phyloP scores from a whole-genome alignment of 179 eudicot species.

The Sideroxylon spinosum region DNA sequence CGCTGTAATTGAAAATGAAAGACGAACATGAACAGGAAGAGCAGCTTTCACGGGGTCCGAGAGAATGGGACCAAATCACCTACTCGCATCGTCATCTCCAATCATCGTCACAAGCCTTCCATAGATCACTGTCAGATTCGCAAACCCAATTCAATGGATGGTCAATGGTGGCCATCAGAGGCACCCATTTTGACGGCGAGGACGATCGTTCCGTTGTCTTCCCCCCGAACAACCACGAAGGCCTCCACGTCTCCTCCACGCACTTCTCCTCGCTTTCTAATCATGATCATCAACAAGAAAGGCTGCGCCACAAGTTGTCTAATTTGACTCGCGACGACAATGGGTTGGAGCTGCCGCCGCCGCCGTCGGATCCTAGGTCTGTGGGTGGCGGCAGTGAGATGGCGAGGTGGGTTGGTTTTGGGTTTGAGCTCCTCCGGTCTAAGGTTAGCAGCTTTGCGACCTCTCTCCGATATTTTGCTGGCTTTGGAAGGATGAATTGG shows the following conservation, averaged over 20 bases:
- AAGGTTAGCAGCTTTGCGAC: not conserved
- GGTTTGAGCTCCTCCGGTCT: conserved; percentile 12
- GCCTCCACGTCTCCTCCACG: conserved; percentile 20
- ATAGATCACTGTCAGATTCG: conserved; percentile 10
- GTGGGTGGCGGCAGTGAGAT: not conserved
- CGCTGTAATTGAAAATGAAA: conserved; percentile 4
- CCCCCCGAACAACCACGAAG: conserved; percentile 52
- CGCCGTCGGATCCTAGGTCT: not conserved
- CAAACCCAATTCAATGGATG: conserved; percentile 7
- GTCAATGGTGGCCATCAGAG: not conserved
- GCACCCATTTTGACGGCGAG: not conserved
- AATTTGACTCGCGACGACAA: not conserved
- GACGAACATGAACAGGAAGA: conserved; percentile 12
- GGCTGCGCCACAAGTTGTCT: not conserved
- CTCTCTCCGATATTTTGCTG: conserved; percentile 3
- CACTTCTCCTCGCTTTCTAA: not conserved
- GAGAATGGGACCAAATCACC: conserved; percentile 17
- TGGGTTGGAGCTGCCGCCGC: not conserved
- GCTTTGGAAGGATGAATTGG: conserved; percentile 7
- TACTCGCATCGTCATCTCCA: not conserved
- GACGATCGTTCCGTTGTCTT: conserved; percentile 24
- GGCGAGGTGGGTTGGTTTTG: conserved; percentile 7
- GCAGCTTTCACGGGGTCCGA: not conserved
- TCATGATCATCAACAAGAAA: not conserved
- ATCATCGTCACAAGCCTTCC: not conserved